Evolutionary conservation across 2,329 filamentous ascomycete species (phyloP).

Genomic region (Fusarium torulosum): DNA sequence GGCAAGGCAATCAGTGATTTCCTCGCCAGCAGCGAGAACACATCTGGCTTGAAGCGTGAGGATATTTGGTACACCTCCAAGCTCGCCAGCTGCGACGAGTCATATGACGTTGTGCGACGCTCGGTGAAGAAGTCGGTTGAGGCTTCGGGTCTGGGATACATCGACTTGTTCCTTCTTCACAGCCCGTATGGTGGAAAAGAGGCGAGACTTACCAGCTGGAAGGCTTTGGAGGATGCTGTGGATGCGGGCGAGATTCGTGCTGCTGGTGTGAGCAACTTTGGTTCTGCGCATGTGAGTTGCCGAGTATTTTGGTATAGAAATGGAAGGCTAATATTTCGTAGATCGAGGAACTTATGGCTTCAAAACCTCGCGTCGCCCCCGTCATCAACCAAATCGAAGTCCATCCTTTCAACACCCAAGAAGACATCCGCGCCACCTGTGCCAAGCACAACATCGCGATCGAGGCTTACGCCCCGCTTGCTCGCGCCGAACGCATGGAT

Average conservation of each 20-base stretch:
- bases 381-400: slow-evolving; percentile 86
- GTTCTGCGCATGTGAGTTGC: slow-evolving; percentile 74
- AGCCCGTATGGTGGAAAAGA: slow-evolving; percentile 80
- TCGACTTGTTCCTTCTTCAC: slow-evolving; percentile 84
- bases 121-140: slow-evolving; percentile 76
- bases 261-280: slow-evolving; percentile 84
- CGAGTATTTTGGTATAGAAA: neutral
- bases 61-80: slow-evolving; percentile 87
- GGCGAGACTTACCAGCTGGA: slow-evolving; percentile 79
- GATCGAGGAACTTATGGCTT: slow-evolving; percentile 76
- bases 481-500: slow-evolving; percentile 75
- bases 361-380: slow-evolving; percentile 71
- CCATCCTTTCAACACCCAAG: slow-evolving; percentile 84
- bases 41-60: slow-evolving; percentile 67
- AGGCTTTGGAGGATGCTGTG: slow-evolving; percentile 81
- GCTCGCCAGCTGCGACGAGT: slow-evolving; percentile 72
- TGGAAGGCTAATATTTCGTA: slow-evolving; percentile 45
- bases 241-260: slow-evolving; percentile 76
- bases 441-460: slow-evolving; percentile 75
- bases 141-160: slow-evolving; percentile 76
- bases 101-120: slow-evolving; percentile 75
- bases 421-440: slow-evolving; percentile 74
- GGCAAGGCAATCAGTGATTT: slow-evolving; percentile 74
- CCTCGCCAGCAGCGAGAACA: slow-evolving; percentile 63
- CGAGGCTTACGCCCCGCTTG: slow-evolving; percentile 85